Evolutionary conservation across 2,329 filamentous ascomycete species (phyloP), one percentile per base, ranked within the genome.

Genomic region (Fusarium anguioides): DNA sequence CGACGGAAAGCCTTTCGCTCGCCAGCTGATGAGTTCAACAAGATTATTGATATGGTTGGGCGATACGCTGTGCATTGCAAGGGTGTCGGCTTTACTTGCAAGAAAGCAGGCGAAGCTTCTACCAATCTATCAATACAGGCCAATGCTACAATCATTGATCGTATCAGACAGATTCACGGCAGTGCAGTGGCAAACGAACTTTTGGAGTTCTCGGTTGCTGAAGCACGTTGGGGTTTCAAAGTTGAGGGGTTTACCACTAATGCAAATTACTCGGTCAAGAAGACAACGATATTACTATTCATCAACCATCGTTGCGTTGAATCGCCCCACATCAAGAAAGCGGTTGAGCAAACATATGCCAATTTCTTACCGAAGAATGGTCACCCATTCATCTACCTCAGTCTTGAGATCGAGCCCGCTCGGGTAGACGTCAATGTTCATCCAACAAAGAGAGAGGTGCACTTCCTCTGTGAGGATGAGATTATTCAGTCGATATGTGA

Each of bases 401-500:
- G 91, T 74, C 84, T 99, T 4, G 92, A 97, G 60, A 97, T 99
- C 57, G 94, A 98, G 71, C 95, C 96, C 2, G 88, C 91, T 24
- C 86, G 95, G 51, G 93, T 99, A 6, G 96, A 99, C 77, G 96
- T 99, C 75, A 99, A 99, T 71, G 91, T 99, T 1, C 96, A 99
- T 77, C 96, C 96, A 0, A 99, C 96, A 0, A 99, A 99, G 78
- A 86, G 93, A 48, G 95, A 99, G 75, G 96, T 99, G 20, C 96
- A 98, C 74, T 98, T 99, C 72, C 84, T 99, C 21, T 97, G 98
- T 64, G 96, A 99, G 76, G 96, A 99, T 66, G 96, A 99, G 71
- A 97, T 99, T 42, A 91, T 96, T 44, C 92, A 96, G 66, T 86
- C 87, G 15, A 89, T 99, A 6, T 97, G 94, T 79, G 87, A 90